Evolutionary conservation across 2,329 filamentous ascomycete genomes (phyloP), one percentile per base, ranked within the genome.

Genomic region (Sarocladium oryzae): DNA sequence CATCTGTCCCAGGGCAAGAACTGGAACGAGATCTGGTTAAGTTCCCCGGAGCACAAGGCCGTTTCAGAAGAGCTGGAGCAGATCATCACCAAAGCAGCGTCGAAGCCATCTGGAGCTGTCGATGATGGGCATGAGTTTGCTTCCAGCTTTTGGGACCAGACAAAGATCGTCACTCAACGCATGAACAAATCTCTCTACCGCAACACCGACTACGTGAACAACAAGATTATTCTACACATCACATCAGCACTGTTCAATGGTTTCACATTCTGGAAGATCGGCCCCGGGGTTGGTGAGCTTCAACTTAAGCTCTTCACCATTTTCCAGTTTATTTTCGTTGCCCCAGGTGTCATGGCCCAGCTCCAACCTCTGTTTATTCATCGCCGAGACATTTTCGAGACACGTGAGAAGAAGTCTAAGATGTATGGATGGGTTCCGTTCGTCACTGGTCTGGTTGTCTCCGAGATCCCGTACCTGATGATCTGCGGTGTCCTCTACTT

Each of bases 391-490:
- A 68, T 86, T 1, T 86, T 85, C 62, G 83, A 86, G 64, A 79
- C 79, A 10, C 80, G 82, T 33, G 84, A 86, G 63, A 75, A 82
- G 2, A 79, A 82, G 1, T 79, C 78, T 20, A 82, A 82, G 61
- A 75, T 79, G 0, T 86, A 86, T 66, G 78, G 75, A 23, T 86
- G 83, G 83, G 73, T 77, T 51, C 78, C 80, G 1, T 86, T 86
- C 63, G 78, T 86, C 64, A 66, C 84, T 30, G 73, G 77, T 55
- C 82, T 84, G 61, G 79, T 88, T 52, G 56, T 83, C 13, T 81
- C 85, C 51, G 85, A 89, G 63, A 66, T 88, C 0, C 82, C 84
- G 0, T 88, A 81, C 75, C 81, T 85, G 58, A 75, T 79, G 0
- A 63, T 86, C 40, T 74, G 78, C 64, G 75, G 76, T 9, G 66